Conservation (phyloP, 179 eudicot species). For the Corrigiola litoralis region DNA sequence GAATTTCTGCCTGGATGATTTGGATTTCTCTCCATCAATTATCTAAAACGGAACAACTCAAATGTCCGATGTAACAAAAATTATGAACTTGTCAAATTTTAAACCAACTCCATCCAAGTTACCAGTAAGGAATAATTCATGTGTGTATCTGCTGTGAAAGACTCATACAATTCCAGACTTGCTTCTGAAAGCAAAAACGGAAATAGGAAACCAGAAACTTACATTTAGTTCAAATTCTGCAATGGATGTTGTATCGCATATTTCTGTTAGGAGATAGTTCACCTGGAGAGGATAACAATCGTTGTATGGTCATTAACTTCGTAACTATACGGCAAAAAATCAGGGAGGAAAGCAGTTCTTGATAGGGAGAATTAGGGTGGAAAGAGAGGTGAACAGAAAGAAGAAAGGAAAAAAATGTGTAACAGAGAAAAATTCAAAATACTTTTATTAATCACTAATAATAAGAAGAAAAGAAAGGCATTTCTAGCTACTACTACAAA, state of each 20-base stretch:
- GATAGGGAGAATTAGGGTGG: neutral
- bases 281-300: constrained; percentile 44
- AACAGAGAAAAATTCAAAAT: neutral
- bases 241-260: constrained; percentile 74
- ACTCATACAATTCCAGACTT: no score
- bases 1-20: no score
- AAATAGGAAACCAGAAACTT: constrained; percentile 21
- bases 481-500: no score
- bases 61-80: no score
- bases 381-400: neutral
- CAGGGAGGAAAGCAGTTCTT: neutral
- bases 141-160: no score
- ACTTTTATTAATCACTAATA: neutral
- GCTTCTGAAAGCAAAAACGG: neutral
- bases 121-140: no score
- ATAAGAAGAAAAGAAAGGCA: no score
- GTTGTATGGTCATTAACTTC: constrained; percentile 8
- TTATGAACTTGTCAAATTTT: no score
- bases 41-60: no score
- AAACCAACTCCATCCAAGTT: no score
- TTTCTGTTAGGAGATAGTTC: constrained; percentile 52
- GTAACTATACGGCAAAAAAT: neutral
- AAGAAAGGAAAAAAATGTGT: no score
- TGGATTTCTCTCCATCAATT: no score
- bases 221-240: constrained; percentile 83